These are phyloP conservation scores for Populus euphratica DNA, from an alignment of 345 rosid species.

Conservation along the genomic window DNA sequence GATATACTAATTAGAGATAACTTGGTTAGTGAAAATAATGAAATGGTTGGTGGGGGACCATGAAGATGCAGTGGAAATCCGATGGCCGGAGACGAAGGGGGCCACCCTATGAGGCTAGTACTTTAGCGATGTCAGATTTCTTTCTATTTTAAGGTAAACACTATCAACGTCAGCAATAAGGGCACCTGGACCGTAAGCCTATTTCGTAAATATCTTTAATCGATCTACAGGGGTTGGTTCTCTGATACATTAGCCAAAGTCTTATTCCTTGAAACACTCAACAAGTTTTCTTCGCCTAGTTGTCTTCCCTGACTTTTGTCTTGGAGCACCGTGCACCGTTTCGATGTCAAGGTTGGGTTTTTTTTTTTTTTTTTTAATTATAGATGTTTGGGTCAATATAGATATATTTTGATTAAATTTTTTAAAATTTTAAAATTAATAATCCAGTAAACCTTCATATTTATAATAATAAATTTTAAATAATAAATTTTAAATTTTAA, in stretches of 20 bases:
- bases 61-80: background rate
- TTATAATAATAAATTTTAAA: too few species aligned
- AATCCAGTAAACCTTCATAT: fast-evolving
- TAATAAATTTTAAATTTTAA: too few species aligned
- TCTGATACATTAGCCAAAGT: background rate
- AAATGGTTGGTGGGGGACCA: conserved; percentile 13
- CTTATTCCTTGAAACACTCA: background rate
- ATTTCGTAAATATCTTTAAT: conserved; percentile 28
- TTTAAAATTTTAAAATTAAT: too few species aligned
- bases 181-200: conserved; percentile 37
- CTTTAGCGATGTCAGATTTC: conserved; percentile 24
- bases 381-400: fast-evolving
- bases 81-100: conserved; percentile 1
- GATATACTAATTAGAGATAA: background rate
- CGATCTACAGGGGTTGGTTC: conserved; percentile 24
- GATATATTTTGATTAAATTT: too few species aligned
- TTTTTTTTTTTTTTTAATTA: too few species aligned
- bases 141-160: conserved; percentile 37
- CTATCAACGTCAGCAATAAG: conserved; percentile 35
- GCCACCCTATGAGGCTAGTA: background rate
- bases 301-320: background rate
- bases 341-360: too few species aligned
- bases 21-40: background rate
- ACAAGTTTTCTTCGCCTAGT: background rate
- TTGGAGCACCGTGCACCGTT: too few species aligned